Percentiles rank a stretch among this genome's conserved stretches.
These are phyloP conservation scores for Backusella luteola DNA, from an alignment of 192 early-diverging fungal genomes.

Conservation along the genomic window DNA sequence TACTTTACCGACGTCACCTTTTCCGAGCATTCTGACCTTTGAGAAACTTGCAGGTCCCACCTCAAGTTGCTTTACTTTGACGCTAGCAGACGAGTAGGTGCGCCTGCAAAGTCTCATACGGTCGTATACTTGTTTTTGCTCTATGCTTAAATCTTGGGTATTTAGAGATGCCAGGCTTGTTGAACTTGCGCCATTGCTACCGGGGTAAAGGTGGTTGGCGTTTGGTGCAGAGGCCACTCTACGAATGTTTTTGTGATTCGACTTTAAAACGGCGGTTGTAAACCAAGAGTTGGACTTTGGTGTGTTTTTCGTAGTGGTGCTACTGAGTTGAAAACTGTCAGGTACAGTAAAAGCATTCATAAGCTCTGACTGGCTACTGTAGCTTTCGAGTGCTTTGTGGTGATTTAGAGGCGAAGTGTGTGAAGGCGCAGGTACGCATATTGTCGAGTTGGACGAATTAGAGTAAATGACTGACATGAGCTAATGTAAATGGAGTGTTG, in stretches of 20 bases:
- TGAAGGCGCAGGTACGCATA: neutral
- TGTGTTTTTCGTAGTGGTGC: neutral
- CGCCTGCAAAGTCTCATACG: conserved; percentile 50
- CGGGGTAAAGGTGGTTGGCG: conserved; percentile 35
- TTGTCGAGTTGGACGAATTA: conserved; percentile 30
- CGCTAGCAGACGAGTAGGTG: conserved; percentile 79
- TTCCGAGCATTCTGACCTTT: conserved; percentile 90
- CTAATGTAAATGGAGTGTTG: conserved; percentile 63
- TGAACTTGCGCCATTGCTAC: neutral
- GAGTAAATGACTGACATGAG: conserved; percentile 52
- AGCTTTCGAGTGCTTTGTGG: neutral
- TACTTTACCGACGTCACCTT: conserved; percentile 97
- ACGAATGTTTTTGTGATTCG: conserved; percentile 39
- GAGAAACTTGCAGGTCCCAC: conserved; percentile 86
- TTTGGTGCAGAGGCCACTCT: conserved; percentile 54
- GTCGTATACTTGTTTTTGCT: conserved; percentile 14
- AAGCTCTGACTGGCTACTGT: neutral
- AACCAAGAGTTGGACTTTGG: conserved; percentile 34
- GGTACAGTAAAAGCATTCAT: conserved; percentile 11
- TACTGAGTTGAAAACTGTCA: conserved; percentile 8
- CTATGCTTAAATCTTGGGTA: neutral
- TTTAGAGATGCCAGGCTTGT: conserved; percentile 6
- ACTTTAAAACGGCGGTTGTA: conserved; percentile 10
- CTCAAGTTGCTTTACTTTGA: conserved; percentile 77
- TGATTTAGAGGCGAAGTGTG: neutral